Evolutionary conservation across 257 asterid genomes (phyloP).

Genomic region (Rhazya stricta): DNA sequence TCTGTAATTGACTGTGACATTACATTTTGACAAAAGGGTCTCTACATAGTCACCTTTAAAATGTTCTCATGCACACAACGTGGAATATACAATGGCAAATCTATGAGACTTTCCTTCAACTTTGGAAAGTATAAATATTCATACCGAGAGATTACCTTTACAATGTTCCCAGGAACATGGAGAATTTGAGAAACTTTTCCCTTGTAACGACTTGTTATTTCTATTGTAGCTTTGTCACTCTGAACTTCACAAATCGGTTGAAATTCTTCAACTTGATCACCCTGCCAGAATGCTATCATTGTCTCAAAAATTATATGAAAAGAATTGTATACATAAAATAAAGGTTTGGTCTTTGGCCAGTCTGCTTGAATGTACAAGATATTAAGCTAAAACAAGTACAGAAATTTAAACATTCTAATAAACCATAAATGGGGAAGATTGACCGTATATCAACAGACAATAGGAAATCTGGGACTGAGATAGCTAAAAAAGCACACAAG

Average conservation of each 20-base stretch:
- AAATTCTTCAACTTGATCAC: conserved; percentile 84
- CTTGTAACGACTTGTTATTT: conserved; percentile 90
- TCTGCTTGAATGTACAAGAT: not conserved
- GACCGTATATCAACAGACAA: not conserved
- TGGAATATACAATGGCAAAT: not conserved
- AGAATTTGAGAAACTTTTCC: conserved; percentile 67
- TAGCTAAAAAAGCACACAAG: not conserved
- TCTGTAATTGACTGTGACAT: not conserved
- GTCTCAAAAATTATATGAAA: not conserved
- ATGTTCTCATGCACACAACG: not conserved
- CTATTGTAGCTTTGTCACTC: conserved; percentile 97
- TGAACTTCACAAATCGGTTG: conserved; percentile 98
- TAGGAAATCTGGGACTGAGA: not conserved
- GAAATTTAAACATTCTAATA: not conserved
- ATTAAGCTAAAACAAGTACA: not conserved
- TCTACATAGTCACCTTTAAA: not conserved
- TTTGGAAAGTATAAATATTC: not conserved
- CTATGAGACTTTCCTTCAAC: not conserved
- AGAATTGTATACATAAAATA: not conserved
- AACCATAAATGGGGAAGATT: not conserved
- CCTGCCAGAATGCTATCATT: conserved; percentile 39
- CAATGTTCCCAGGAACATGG: conserved; percentile 78
- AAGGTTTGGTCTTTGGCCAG: not conserved
- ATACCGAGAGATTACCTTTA: conserved; percentile 51
- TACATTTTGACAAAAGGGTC: not conserved